phyloP scores from a whole-genome alignment of 129 eudicot genomes.

The Daucus carota region DNA sequence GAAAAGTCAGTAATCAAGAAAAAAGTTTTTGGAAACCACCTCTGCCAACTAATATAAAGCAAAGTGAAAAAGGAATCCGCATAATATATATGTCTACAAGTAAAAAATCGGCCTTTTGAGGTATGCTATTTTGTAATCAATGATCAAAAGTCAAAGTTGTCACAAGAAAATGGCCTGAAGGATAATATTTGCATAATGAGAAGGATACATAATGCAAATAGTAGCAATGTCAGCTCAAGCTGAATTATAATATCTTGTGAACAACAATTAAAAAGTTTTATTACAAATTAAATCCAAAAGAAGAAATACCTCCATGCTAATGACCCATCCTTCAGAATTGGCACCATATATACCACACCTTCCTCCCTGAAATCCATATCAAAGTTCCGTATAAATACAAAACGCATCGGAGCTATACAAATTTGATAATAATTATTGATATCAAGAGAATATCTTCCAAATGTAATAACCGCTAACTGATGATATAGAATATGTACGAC shows the following conservation, averaged over 20 bases:
- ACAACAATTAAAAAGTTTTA: background rate
- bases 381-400: background rate
- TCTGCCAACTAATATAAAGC: background rate
- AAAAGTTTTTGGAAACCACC: background rate
- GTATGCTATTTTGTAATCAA: background rate
- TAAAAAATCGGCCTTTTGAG: background rate
- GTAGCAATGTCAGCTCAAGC: background rate
- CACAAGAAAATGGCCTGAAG: background rate
- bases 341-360: slow-evolving; percentile 85
- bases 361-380: slow-evolving; percentile 53
- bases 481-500: background rate
- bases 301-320: slow-evolving; percentile 81
- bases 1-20: background rate
- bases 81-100: background rate
- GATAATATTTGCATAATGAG: background rate
- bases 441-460: background rate
- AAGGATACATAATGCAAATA: background rate
- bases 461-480: background rate
- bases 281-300: background rate
- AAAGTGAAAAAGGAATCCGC: background rate
- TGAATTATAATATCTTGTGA: background rate
- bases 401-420: background rate
- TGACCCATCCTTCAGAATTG: slow-evolving; percentile 77
- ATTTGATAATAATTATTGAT: background rate
- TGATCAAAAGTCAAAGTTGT: background rate